phyloP scores from a whole-genome alignment of 805 yeast genomes.

The Metschnikowia amazonensis region DNA sequence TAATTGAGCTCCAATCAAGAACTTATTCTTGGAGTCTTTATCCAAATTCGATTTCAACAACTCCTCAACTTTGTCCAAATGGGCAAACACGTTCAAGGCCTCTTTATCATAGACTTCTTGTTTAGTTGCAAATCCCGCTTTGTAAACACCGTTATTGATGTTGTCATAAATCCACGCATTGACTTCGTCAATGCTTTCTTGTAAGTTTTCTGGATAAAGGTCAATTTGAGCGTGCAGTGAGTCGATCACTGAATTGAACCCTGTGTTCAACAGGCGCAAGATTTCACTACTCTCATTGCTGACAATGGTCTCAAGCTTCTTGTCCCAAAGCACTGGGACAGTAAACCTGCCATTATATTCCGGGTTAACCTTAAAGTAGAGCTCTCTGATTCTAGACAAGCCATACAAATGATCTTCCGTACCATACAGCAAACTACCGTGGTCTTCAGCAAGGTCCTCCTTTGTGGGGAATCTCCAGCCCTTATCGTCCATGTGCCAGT shows the following conservation, averaged over 20 bases:
- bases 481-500: conserved; percentile 81
- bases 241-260: conserved; percentile 58
- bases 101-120: conserved; percentile 79
- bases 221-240: conserved; percentile 48
- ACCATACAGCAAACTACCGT: conserved; percentile 47
- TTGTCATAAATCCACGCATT: conserved; percentile 80
- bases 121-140: conserved; percentile 81
- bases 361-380: conserved; percentile 73
- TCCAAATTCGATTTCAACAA: conserved; percentile 47
- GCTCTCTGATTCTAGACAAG: conserved; percentile 56
- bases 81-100: conserved; percentile 57
- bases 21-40: conserved; percentile 23
- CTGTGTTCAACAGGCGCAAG: conserved; percentile 76
- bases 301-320: conserved; percentile 75
- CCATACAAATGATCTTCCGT: conserved; percentile 50
- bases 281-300: conserved; percentile 90
- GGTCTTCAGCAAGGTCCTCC: conserved; percentile 41
- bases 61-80: conserved; percentile 67
- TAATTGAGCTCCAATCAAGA: conserved; percentile 59
- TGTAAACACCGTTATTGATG: conserved; percentile 92
- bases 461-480: conserved; percentile 82
- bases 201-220: conserved; percentile 57
- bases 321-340: conserved; percentile 93
- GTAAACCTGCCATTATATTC: conserved; percentile 80
- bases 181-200: conserved; percentile 63